Evolutionary conservation across 257 asterid species (phyloP), one percentile per base, ranked within the genome.

Genomic region (Nicotiana sylvestris): DNA sequence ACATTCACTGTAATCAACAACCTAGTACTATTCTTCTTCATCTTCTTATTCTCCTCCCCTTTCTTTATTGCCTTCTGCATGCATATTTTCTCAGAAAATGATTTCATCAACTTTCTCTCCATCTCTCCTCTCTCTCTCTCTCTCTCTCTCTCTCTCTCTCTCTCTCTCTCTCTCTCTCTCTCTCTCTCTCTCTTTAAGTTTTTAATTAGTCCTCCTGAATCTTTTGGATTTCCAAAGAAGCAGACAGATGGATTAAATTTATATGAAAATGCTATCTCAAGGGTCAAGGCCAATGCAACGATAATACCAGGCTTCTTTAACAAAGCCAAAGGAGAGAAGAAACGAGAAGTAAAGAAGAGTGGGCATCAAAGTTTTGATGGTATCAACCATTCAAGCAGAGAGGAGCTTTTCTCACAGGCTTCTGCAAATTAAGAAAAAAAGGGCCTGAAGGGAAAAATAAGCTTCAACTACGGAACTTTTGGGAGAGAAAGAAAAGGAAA

Each of bases 1-100:
- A 91, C 91, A 29, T 87, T 90, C 7, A 91, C 70, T 0, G 33
- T 86, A n/a, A 91, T 86, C 90, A 93, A 86, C 27, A 88, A 66
- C 83, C 91, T 86, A 39, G 60, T 79, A 13, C 29, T 39, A 43
- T 43, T 43, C 2, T 0, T 43, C 51, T 43, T 43, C 51, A 43
- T 12, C 51, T 43, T 43, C 51, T 43, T 43, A 43, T 43, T 9
- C 12, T 43, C 51, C 32, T 43, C 27, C 17, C 3, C 65, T 15
- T 76, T 76, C 80, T 51, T 76, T 51, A 51, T 15, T 29, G 64
- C 12, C 64, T 4, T 51, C 51, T 33, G 25, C 18, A 15, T 16
- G 25, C 49, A 2, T 17, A 62, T 32, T 39, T 60, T 79, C 18
- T 81, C 76, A 2, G 84, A 27, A 33, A 79, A 17, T 33, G 62